phyloP scores from a whole-genome alignment of 1,139 yeast species.

The Suhomyces chickasaworum region DNA sequence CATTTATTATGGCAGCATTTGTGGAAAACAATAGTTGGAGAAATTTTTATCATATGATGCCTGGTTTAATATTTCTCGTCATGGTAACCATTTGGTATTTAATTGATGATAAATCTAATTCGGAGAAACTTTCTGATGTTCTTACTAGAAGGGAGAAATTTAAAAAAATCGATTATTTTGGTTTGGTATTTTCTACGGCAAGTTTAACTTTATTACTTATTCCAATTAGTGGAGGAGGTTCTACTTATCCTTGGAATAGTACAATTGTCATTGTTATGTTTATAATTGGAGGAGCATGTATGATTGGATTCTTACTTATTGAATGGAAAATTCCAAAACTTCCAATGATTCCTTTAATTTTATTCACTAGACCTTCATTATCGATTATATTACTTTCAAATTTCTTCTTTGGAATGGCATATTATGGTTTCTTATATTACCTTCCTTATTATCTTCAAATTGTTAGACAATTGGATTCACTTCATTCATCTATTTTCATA shows the following conservation, averaged over 20 bases:
- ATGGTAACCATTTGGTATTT: conserved; percentile 18
- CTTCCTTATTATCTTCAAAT: conserved; percentile 24
- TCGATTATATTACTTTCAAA: conserved; percentile 18
- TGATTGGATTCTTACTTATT: conserved; percentile 19
- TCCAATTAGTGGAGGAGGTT: conserved; percentile 26
- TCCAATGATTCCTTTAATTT: conserved; percentile 25
- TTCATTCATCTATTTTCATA: conserved; percentile 19
- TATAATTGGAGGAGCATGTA: conserved; percentile 22
- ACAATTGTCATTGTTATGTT: conserved; percentile 24
- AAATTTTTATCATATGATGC: conserved; percentile 24
- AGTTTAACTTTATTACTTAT: conserved; percentile 21
- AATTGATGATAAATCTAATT: conserved; percentile 16
- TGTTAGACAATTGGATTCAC: conserved; percentile 19
- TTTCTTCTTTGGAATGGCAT: conserved; percentile 24
- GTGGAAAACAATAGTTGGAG: conserved; percentile 22
- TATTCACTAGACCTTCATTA: conserved; percentile 19
- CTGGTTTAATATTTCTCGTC: conserved; percentile 20
- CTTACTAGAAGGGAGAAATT: conserved; percentile 19
- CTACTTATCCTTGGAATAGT: conserved; percentile 24
- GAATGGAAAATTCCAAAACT: conserved; percentile 24
- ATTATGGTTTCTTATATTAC: conserved; percentile 21
- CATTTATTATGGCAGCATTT: conserved; percentile 25
- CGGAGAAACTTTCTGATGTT: conserved; percentile 19
- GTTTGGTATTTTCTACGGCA: conserved; percentile 23
- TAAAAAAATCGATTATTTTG: conserved; percentile 24